A percentile compares a stretch with the other conserved stretches of the same genome.
phyloP scores from a whole-genome alignment of 2,329 filamentous ascomycete genomes.

The Onygena corvina region DNA sequence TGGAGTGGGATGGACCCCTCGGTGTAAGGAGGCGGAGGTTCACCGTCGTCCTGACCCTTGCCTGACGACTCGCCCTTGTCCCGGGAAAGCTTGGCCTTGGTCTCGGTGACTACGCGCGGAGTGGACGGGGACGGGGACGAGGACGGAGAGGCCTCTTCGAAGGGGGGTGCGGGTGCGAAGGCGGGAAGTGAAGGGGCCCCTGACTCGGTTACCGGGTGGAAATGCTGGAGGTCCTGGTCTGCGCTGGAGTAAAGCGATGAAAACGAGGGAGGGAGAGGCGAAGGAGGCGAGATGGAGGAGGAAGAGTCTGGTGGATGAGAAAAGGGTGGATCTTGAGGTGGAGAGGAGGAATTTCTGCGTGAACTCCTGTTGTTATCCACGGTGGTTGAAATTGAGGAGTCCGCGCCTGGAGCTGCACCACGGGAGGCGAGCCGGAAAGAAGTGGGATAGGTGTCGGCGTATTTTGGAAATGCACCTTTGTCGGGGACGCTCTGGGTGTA shows the following conservation, averaged over 20 bases:
- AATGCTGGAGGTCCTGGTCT: slow-evolving; percentile 27
- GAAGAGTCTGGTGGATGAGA: slow-evolving; percentile 31
- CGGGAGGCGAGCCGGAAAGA: slow-evolving; percentile 30
- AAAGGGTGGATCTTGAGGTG: slow-evolving; percentile 25
- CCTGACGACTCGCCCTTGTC: slow-evolving; percentile 57
- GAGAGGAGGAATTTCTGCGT: slow-evolving; percentile 27
- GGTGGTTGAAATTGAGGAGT: slow-evolving; percentile 24
- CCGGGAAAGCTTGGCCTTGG: slow-evolving; percentile 69
- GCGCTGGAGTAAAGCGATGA: slow-evolving; percentile 50
- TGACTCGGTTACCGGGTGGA: slow-evolving; percentile 37
- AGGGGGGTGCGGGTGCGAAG: slow-evolving; percentile 42
- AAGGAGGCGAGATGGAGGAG: slow-evolving; percentile 41
- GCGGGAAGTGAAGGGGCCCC: slow-evolving; percentile 38
- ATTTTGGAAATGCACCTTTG: too few species aligned
- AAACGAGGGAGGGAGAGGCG: slow-evolving; percentile 49
- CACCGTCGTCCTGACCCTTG: slow-evolving; percentile 65
- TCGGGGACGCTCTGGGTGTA: too few species aligned
- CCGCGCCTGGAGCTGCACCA: slow-evolving; percentile 33
- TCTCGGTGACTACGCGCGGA: slow-evolving; percentile 53
- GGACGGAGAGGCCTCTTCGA: slow-evolving; percentile 36
- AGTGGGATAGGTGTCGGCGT: slow-evolving; percentile 11
- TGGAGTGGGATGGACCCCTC: slow-evolving; percentile 73
- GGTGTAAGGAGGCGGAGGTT: slow-evolving; percentile 92
- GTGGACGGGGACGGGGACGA: slow-evolving; percentile 33
- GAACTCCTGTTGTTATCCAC: slow-evolving; percentile 29